phyloP scores from a whole-genome alignment of 129 eudicot species.

The Lactuca sativa region DNA sequence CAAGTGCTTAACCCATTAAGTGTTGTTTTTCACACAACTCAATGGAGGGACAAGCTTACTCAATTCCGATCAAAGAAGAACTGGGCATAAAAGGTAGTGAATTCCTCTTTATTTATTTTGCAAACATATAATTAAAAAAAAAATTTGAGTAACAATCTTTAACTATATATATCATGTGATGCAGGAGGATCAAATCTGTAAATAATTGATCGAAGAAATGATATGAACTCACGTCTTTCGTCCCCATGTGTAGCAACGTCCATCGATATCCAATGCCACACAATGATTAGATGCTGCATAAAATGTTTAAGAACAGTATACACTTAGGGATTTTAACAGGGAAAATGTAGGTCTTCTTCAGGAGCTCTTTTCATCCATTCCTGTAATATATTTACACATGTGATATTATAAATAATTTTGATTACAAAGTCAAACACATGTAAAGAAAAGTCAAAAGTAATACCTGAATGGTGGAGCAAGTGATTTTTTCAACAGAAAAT shows the following conservation, averaged over 20 bases:
- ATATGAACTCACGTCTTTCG: conserved; percentile 60
- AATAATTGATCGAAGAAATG: conserved; percentile 25
- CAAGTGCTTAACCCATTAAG: too few relatives aligned
- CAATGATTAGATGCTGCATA: conserved; percentile 79
- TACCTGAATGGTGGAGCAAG: conserved; percentile 65
- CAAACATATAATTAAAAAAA: too few relatives aligned
- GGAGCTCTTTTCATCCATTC: conserved; percentile 85
- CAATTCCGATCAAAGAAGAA: conserved; percentile 79
- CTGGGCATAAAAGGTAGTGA: conserved; percentile 81
- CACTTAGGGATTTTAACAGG: conserved; percentile 12
- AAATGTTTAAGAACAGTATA: background rate
- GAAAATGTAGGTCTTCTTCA: conserved; percentile 69
- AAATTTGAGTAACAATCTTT: background rate
- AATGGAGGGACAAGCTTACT: conserved; percentile 79
- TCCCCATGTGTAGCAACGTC: conserved; percentile 98
- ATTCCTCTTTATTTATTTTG: too few relatives aligned
- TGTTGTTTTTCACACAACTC: conserved; percentile 53
- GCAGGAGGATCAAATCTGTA: conserved; percentile 27
- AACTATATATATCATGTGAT: background rate
- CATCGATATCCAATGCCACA: conserved; percentile 88
- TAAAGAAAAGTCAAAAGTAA: conserved; percentile 1
- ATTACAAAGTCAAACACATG: conserved; percentile 4
- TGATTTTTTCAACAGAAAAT: conserved; percentile 69
- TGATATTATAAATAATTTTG: conserved; percentile 2
- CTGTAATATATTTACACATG: conserved; percentile 42